Evolutionary conservation across 1,284 basidiomycete species (phyloP).

Genomic region (Singerocomus inundabilis): DNA sequence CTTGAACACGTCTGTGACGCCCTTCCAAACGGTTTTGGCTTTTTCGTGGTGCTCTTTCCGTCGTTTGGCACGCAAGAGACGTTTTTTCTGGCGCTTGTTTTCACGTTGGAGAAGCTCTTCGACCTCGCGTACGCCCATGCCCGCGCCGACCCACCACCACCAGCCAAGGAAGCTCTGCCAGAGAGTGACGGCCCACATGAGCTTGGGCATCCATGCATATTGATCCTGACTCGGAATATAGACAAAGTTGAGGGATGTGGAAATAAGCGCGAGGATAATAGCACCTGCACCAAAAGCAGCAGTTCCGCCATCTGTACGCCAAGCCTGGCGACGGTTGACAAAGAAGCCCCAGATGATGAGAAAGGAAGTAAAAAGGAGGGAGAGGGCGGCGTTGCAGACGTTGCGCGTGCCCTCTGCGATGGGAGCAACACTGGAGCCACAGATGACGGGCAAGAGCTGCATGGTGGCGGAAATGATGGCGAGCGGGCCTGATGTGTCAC

Average conservation of each 20-base stretch:
- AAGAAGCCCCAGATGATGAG: slow-evolving; percentile 93
- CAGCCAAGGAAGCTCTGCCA: slow-evolving; percentile 93
- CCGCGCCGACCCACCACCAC: slow-evolving; percentile 98
- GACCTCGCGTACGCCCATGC: slow-evolving; percentile 65
- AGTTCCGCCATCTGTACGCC: slow-evolving; percentile 94
- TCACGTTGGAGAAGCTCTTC: slow-evolving; percentile 59
- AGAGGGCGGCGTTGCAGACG: slow-evolving; percentile 93
- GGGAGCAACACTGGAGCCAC: slow-evolving; percentile 44
- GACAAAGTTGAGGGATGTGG: slow-evolving; percentile 82
- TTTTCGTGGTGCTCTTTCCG: slow-evolving; percentile 46
- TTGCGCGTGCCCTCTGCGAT: slow-evolving; percentile 84
- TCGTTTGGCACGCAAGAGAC: slow-evolving; percentile 41
- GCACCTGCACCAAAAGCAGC: slow-evolving; percentile 90
- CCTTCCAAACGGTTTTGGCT: slow-evolving; percentile 53
- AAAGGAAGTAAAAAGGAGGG: slow-evolving; percentile 88
- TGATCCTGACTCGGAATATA: slow-evolving; percentile 81
- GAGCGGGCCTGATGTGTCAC: slow-evolving; percentile 62
- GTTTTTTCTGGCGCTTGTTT: slow-evolving; percentile 55
- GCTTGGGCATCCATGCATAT: slow-evolving; percentile 81
- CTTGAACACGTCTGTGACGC: slow-evolving; percentile 47
- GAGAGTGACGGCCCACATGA: slow-evolving; percentile 85
- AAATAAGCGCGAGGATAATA: slow-evolving; percentile 72
- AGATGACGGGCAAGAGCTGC: slow-evolving; percentile 76
- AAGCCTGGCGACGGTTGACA: slow-evolving; percentile 88
- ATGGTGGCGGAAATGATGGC: slow-evolving; percentile 84